Percentiles rank a stretch among this genome's conserved stretches.
These are phyloP conservation scores for Citrullus mucosospermus DNA, from an alignment of 306 rosid species.

Conservation along the genomic window DNA sequence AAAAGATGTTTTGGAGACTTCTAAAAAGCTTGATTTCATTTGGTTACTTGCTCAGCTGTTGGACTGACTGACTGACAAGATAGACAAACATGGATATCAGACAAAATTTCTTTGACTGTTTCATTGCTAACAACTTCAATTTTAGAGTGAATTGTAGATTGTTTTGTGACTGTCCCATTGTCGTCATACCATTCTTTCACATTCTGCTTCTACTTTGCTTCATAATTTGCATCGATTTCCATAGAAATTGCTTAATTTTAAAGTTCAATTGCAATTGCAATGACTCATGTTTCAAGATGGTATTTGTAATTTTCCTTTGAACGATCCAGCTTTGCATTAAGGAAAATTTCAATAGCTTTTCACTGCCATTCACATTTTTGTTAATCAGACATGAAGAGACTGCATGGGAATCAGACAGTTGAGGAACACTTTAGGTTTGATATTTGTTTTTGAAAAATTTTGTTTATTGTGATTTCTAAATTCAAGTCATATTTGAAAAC, in stretches of 20 bases:
- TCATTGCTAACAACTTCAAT: constrained; percentile 48
- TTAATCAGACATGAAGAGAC: neutral
- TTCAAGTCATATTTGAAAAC: too few relatives aligned
- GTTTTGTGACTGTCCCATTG: constrained; percentile 2
- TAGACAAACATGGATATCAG: constrained; percentile 24
- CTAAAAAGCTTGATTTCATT: constrained; percentile 26
- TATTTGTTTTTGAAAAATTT: too few relatives aligned
- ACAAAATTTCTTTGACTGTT: constrained; percentile 33
- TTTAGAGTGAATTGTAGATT: constrained; percentile 44
- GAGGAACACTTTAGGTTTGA: too few relatives aligned
- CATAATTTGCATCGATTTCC: neutral
- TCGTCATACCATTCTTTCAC: neutral
- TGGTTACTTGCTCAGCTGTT: constrained; percentile 79
- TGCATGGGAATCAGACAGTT: too few relatives aligned
- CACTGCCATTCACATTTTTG: neutral
- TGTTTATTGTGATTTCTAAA: too few relatives aligned
- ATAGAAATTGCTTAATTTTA: neutral
- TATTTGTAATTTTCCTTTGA: neutral
- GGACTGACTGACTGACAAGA: constrained; percentile 31
- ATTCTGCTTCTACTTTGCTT: neutral
- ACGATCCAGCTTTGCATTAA: neutral
- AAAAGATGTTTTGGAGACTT: constrained; percentile 30
- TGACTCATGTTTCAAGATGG: neutral
- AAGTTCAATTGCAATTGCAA: too few relatives aligned
- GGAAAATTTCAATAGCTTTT: neutral